phyloP scores from a whole-genome alignment of 495 filamentous ascomycete species.

The Hypoxylon fuscum region DNA sequence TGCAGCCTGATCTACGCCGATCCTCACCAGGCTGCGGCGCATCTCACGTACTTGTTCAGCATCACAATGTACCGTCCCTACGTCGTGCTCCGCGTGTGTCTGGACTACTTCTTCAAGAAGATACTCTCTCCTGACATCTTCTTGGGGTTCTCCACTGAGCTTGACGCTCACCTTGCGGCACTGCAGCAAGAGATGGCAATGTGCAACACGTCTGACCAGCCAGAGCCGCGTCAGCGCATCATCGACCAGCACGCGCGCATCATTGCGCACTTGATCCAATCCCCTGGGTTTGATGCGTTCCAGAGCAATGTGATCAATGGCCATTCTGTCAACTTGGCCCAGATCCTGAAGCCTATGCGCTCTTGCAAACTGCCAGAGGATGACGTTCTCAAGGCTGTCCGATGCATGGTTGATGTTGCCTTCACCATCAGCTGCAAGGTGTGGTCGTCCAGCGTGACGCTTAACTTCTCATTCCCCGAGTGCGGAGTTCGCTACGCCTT shows the following conservation, averaged over 20 bases:
- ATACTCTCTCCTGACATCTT: constrained; percentile 28
- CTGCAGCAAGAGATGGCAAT: constrained; percentile 13
- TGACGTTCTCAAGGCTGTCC: constrained; percentile 9
- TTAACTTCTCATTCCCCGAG: constrained; percentile 49
- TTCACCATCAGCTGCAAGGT: constrained; percentile 47
- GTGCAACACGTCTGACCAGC: no score
- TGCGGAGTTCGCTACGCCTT: constrained; percentile 39
- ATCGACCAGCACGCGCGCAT: constrained; percentile 39
- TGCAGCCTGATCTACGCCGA: constrained; percentile 3
- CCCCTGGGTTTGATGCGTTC: constrained; percentile 8
- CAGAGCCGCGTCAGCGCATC: constrained; percentile 32
- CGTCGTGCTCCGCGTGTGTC: constrained; percentile 20
- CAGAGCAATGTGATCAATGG: constrained; percentile 19
- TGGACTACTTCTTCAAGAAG: constrained; percentile 32
- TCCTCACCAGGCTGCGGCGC: background rate
- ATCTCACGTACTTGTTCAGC: constrained; percentile 14
- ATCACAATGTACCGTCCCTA: constrained; percentile 10
- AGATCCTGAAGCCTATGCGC: constrained; percentile 34
- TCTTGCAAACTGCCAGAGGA: constrained; percentile 16
- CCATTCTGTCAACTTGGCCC: constrained; percentile 29
- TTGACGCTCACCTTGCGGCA: constrained; percentile 14
- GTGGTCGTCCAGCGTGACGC: constrained; percentile 44
- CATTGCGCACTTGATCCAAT: constrained; percentile 16
- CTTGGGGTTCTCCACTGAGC: constrained; percentile 6
- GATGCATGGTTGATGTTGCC: constrained; percentile 31